Evolutionary conservation across 352 stramenopile genomes (phyloP), one percentile per base, ranked within the genome.

Genomic region (Phytophthora chlamydospora): DNA sequence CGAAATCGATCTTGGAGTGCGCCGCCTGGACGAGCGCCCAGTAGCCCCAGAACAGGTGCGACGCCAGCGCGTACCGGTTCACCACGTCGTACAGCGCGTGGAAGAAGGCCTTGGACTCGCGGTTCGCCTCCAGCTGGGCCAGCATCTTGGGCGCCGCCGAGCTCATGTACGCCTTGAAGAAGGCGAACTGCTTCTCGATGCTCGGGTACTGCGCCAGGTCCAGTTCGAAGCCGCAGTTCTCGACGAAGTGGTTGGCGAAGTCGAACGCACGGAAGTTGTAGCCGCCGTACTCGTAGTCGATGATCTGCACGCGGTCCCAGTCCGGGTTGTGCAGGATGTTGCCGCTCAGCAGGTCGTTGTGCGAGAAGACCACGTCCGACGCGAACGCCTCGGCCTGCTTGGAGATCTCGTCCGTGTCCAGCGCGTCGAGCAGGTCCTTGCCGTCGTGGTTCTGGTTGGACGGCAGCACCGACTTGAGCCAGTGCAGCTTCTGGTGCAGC

Each of bases 281-380:
- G 39, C 85, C 89, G 41, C 88, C 91, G 68, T 98, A 98, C 76
- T 98, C 94, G 73, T 97, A 98, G 77, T 98, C 94, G 62, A 98
- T 98, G 65, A 98, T 91, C 74, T 95, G 89, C 43, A 98, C 86
- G 34, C 87, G 86, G 58, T 87, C 72, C 79, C 87, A 93, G 35
- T 66, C 59, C 31, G 85, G 75, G 62, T 84, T 89, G 70, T 91
- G 76, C 43, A 96, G 57, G 45, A 94, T 91, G 71, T 93, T 95
- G 63, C 87, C 84, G 48, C 85, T 96, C 38, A 98, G 81, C 39
- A 96, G 68, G 66, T 98, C 94, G 67, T 98, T 98, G 82, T 98
- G 94, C 61, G 89, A 98, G 54, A 98, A 96, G 7, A 97, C 89
- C 10, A 91, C 69, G 34, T 97, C 88, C 31, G 74, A 78, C 21